Percentiles rank a stretch among this genome's conserved stretches.
Conservation (phyloP, 257 asterid genomes). For the Solanum appendiculatum region DNA sequence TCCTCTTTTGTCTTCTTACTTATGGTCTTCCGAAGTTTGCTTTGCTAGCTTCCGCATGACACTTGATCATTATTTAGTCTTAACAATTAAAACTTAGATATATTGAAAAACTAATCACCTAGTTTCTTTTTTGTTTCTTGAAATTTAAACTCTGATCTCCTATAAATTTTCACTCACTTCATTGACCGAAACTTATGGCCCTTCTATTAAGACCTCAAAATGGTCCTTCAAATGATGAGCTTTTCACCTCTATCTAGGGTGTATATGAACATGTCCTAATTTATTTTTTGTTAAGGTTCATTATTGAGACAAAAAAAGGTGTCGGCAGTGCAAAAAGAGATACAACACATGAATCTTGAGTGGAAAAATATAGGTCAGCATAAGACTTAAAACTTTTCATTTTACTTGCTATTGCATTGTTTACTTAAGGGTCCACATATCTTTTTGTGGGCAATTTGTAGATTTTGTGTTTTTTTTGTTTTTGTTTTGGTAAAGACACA, state of each 20-base stretch:
- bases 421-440: slow-evolving; percentile 8
- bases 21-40: not conserved
- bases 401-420: not conserved
- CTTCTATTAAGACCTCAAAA: not conserved
- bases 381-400: not conserved
- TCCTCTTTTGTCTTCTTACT: not conserved
- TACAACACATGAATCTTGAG: slow-evolving; percentile 1
- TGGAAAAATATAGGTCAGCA: not conserved
- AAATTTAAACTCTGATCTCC: not conserved
- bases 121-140: not conserved
- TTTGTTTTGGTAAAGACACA: not conserved
- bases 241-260: not conserved
- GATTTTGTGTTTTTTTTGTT: not conserved
- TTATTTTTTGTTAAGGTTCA: not conserved
- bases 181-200: not conserved
- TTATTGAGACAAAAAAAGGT: slow-evolving; percentile 5
- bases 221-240: not conserved
- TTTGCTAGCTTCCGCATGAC: not conserved
- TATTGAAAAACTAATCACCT: not conserved
- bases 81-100: not conserved
- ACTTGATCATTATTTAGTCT: not conserved
- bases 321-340: slow-evolving; percentile 38
- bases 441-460: not conserved
- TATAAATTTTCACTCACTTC: not conserved
- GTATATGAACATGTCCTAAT: not conserved